These are phyloP conservation scores for Pseudogymnoascus sp. DNA, from an alignment of 2,329 filamentous ascomycete genomes.

Conservation along the genomic window DNA sequence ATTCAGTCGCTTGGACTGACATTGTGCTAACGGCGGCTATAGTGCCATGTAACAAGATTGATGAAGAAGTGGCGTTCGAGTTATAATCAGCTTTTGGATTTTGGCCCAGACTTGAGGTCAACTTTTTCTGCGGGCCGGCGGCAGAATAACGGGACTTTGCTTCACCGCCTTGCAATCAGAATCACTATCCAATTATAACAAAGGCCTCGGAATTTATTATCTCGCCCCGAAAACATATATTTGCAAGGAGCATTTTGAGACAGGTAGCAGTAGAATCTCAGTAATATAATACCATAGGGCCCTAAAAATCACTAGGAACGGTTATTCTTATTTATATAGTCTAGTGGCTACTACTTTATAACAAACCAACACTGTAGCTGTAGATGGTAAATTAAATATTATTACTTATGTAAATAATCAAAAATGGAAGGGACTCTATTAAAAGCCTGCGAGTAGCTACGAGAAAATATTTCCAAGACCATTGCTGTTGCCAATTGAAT, in stretches of 20 bases:
- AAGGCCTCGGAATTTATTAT: neutral
- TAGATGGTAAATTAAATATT: too few species aligned
- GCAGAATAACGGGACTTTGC: constrained; percentile 1
- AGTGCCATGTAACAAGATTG: constrained; percentile 2
- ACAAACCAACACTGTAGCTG: too few species aligned
- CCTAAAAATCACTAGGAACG: too few species aligned
- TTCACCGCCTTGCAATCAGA: constrained; percentile 6
- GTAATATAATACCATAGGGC: too few species aligned
- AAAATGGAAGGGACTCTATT: too few species aligned
- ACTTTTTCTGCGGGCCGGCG: constrained; percentile 7
- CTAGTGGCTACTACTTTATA: too few species aligned
- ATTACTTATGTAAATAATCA: too few species aligned
- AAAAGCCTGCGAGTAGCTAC: too few species aligned
- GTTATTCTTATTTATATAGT: too few species aligned
- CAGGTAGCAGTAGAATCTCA: too few species aligned
- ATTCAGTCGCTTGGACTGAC: constrained; percentile 30
- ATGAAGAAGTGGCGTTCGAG: neutral
- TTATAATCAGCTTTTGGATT: neutral
- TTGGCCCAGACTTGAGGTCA: neutral
- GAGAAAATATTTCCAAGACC: too few species aligned
- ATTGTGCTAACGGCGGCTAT: constrained; percentile 15
- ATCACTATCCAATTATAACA: constrained; percentile 7
- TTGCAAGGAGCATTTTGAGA: neutral
- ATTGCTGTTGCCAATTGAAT: too few species aligned
- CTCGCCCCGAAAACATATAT: neutral